A percentile compares a stretch with the other conserved stretches of the same genome.
Evolutionary conservation across 2,329 filamentous ascomycete species (phyloP).

Genomic region (Calonectria pseudoturangicola): DNA sequence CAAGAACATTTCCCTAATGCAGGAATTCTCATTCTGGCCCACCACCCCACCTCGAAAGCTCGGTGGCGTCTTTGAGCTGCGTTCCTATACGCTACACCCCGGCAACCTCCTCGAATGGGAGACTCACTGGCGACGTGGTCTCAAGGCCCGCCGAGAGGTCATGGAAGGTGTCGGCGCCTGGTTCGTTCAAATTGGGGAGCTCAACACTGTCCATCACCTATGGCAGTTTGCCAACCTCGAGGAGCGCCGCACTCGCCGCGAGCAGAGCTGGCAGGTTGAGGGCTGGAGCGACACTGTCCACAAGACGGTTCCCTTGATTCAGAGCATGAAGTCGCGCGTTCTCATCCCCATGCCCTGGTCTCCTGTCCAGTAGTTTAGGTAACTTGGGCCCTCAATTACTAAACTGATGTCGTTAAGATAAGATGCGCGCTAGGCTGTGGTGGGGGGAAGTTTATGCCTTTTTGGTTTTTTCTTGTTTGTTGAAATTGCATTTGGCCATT

Average conservation of each 20-base stretch:
- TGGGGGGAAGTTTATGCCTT: background rate
- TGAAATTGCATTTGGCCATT: slow-evolving; percentile 40
- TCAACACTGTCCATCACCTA: slow-evolving; percentile 98
- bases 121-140: slow-evolving; percentile 95
- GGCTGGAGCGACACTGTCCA: slow-evolving; percentile 98
- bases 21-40: slow-evolving; percentile 99
- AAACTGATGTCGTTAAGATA: background rate
- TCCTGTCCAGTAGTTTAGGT: slow-evolving; percentile 89
- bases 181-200: slow-evolving; percentile 98
- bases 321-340: slow-evolving; percentile 96
- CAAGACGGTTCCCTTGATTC: slow-evolving; percentile 98
- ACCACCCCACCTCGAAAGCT: slow-evolving; percentile 92
- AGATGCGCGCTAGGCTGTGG: slow-evolving; percentile 1
- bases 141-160: slow-evolving; percentile 93
- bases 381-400: slow-evolving; percentile 12
- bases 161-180: slow-evolving; percentile 99
- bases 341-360: slow-evolving; percentile 98
- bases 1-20: slow-evolving; percentile 95
- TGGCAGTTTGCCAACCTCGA: slow-evolving; percentile 99
- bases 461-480: slow-evolving; percentile 15
- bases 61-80: slow-evolving; percentile 95
- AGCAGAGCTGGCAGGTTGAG: slow-evolving; percentile 96
- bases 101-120: slow-evolving; percentile 99
- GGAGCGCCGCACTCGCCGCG: slow-evolving; percentile 90
- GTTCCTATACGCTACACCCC: slow-evolving; percentile 96